These are phyloP conservation scores for Proliferodiscus dingleyae DNA, from an alignment of 2,329 filamentous ascomycete genomes.

Conservation along the genomic window DNA sequence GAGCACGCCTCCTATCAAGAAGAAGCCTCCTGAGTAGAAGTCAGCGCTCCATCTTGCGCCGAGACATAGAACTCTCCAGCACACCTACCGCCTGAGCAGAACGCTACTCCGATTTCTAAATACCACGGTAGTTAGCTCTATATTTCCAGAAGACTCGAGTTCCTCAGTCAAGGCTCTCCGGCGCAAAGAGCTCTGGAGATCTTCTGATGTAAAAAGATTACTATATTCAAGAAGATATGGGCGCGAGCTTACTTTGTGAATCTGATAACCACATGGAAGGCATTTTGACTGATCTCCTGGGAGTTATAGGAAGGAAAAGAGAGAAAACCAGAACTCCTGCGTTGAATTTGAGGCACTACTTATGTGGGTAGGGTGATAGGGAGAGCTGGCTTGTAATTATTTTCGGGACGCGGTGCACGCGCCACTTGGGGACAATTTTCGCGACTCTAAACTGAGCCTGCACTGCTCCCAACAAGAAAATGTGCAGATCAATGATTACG, in stretches of 20 bases:
- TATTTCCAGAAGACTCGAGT: slow-evolving; percentile 8
- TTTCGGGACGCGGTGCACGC: slow-evolving; percentile 1
- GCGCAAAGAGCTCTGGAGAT: slow-evolving; percentile 17
- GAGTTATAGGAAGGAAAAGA: neutral
- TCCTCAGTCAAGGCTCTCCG: slow-evolving; percentile 8
- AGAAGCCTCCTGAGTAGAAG: slow-evolving; percentile 70
- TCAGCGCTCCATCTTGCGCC: slow-evolving; percentile 14
- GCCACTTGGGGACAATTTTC: neutral
- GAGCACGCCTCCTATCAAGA: slow-evolving; percentile 88
- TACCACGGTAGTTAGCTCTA: slow-evolving; percentile 24
- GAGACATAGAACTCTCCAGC: slow-evolving; percentile 1
- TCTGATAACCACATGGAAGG: slow-evolving; percentile 88
- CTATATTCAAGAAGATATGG: neutral
- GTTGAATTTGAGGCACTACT: neutral
- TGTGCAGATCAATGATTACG: no score
- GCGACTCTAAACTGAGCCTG: neutral
- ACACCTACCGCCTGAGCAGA: slow-evolving; percentile 90
- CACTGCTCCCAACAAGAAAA: neutral
- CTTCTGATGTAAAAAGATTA: neutral
- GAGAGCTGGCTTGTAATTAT: slow-evolving; percentile 7
- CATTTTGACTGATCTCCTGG: slow-evolving; percentile 24
- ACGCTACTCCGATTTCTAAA: slow-evolving; percentile 90
- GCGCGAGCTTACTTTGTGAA: slow-evolving; percentile 77
- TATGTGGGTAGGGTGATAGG: no score
- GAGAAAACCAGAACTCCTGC: neutral